These are phyloP conservation scores for Mortierella sp. DNA, from an alignment of 371 early-diverging fungal species.

Conservation along the genomic window DNA sequence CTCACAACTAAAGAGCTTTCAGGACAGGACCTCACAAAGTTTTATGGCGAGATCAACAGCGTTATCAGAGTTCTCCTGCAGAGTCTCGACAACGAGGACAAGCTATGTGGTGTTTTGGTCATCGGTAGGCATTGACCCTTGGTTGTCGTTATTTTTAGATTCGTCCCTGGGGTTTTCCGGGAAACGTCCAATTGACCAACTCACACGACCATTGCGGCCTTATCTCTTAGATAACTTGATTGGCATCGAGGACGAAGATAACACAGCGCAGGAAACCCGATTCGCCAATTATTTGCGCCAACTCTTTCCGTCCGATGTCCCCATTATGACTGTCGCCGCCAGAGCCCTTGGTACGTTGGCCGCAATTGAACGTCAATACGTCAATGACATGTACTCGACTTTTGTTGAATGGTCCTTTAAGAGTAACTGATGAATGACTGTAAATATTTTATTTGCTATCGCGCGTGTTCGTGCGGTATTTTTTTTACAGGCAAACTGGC, in stretches of 20 bases:
- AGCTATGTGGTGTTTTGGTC: slow-evolving; percentile 74
- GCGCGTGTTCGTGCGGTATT: neutral
- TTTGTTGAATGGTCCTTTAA: neutral
- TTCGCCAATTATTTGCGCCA: slow-evolving; percentile 89
- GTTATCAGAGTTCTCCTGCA: slow-evolving; percentile 73
- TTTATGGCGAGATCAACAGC: slow-evolving; percentile 66
- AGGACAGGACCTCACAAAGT: slow-evolving; percentile 44
- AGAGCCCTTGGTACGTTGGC: slow-evolving; percentile 76
- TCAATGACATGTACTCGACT: neutral
- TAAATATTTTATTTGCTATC: neutral
- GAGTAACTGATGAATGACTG: neutral
- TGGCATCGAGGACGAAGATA: slow-evolving; percentile 89
- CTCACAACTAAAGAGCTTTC: slow-evolving; percentile 40
- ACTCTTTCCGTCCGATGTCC: slow-evolving; percentile 88
- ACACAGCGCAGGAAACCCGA: slow-evolving; percentile 81
- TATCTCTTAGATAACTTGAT: slow-evolving; percentile 79
- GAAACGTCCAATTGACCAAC: neutral
- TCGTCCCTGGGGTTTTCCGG: neutral
- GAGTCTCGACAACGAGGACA: slow-evolving; percentile 68
- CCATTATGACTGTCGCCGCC: slow-evolving; percentile 86
- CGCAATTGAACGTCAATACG: neutral
- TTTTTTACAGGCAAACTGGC: slow-evolving; percentile 74
- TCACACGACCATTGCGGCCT: neutral
- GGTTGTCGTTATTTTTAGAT: slow-evolving; percentile 1
- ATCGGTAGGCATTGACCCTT: slow-evolving; percentile 63